Base-by-base conservation (phyloP, 1,139 yeast species). In the Geotrichum aggregatum region DNA sequence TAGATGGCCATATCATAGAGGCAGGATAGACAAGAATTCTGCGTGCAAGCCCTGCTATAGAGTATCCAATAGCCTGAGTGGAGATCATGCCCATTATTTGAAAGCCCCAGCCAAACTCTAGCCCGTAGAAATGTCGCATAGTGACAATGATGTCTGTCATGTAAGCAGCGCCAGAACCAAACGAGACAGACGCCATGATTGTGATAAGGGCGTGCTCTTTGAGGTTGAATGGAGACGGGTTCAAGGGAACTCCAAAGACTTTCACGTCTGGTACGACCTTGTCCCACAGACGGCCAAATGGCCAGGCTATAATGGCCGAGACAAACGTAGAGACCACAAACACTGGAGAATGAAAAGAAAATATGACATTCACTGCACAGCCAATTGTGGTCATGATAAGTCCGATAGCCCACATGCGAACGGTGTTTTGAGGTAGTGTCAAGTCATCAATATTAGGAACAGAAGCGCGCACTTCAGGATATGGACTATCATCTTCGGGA, bases 381-480 rank as follows among this genome's bases (percentile, higher is more conserved):
- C 85, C 86, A 52, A 83, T 63, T 14, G 84, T 78, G 18, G 82
- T 73, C 70, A 81, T 75, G 31, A 80, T 62, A 26, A 72, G 36
- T 0, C 76, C 77, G 46, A 80, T 64, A 11, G 73, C 67, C 87
- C 87, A 82, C 75, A 78, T 77, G 64, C 88, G 74, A 48, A 81
- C 61, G 24, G 87, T 82, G 61, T 77, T 79, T 61, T 80, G 85
- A 1, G 82, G 83, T 33, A 80, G 60, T 1, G 70, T 56, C 1
- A 75, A 72, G 63, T 82, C 83, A 63, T 82, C 87, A 24, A 73
- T 69, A 35, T 82, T 76, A 1, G 86, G 84, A 38, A 83, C 86
- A 3, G 86, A 76, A 4, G 86, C 85, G 62, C 87, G 74, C 40
- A 83, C 88, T 63, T 83, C 87, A 0, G 86, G 81, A 63, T 79